These are phyloP conservation scores for Fagopyrum tataricum DNA, from an alignment of 148 eudicot species.

Conservation along the genomic window DNA sequence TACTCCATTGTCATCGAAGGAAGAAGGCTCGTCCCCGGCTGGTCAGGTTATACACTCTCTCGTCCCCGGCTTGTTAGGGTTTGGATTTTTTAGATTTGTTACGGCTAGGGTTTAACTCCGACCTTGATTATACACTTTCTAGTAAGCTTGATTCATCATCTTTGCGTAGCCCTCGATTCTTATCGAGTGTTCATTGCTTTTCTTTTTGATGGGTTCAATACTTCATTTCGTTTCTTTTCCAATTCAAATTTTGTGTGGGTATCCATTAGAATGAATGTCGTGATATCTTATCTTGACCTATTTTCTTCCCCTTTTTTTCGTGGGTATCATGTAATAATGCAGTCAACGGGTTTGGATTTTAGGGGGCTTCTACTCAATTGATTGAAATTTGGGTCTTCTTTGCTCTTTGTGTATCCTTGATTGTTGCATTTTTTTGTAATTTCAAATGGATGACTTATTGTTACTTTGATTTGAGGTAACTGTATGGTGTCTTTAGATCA, in stretches of 20 bases:
- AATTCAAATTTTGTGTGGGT: not conserved
- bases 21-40: too few relatives aligned
- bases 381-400: not conserved
- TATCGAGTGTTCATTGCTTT: too few relatives aligned
- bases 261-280: not conserved
- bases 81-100: too few relatives aligned
- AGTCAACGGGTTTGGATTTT: conserved; percentile 6
- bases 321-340: not conserved
- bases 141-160: not conserved
- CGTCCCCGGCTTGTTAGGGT: too few relatives aligned
- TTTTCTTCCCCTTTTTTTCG: not conserved
- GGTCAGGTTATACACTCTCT: too few relatives aligned
- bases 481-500: too few relatives aligned
- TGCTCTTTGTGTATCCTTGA: not conserved
- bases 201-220: too few relatives aligned
- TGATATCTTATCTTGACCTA: not conserved
- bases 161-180: not conserved
- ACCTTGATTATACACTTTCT: too few relatives aligned
- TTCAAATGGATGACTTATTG: not conserved
- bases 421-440: not conserved
- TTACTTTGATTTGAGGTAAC: not conserved
- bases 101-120: too few relatives aligned
- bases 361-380: not conserved
- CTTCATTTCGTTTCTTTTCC: too few relatives aligned
- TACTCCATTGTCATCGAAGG: too few relatives aligned